phyloP scores from a whole-genome alignment of 371 early-diverging fungal species.

The Lichtheimia hyalospora region DNA sequence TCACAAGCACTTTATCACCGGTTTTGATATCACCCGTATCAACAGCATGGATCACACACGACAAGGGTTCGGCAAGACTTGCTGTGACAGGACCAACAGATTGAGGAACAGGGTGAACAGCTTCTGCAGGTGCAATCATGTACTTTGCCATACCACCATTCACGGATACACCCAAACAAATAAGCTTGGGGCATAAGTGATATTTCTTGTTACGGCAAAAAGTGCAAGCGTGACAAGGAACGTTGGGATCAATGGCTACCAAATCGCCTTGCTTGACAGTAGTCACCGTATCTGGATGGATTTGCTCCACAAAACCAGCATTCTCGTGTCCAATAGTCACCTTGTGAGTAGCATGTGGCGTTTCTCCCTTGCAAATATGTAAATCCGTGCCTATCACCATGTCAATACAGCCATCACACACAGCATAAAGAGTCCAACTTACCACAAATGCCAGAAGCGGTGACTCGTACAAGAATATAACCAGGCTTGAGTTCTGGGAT shows the following conservation, averaged over 20 bases:
- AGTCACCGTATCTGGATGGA: slow-evolving; percentile 43
- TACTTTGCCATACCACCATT: slow-evolving; percentile 62
- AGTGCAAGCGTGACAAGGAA: slow-evolving; percentile 51
- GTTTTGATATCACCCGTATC: slow-evolving; percentile 50
- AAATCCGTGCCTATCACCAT: slow-evolving; percentile 45
- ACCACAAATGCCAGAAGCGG: slow-evolving; percentile 62
- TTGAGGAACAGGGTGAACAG: slow-evolving; percentile 37
- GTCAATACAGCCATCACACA: neutral
- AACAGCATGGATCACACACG: slow-evolving; percentile 59
- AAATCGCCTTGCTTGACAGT: slow-evolving; percentile 36
- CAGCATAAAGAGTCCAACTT: slow-evolving; percentile 3
- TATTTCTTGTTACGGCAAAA: slow-evolving; percentile 54
- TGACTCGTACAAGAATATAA: slow-evolving; percentile 48
- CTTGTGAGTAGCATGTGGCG: slow-evolving; percentile 51
- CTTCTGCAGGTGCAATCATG: slow-evolving; percentile 45
- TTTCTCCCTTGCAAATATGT: slow-evolving; percentile 59
- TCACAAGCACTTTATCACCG: slow-evolving; percentile 44
- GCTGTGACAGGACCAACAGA: slow-evolving; percentile 48
- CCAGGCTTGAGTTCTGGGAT: slow-evolving; percentile 45
- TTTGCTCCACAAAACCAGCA: slow-evolving; percentile 48
- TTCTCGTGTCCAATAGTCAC: slow-evolving; percentile 61
- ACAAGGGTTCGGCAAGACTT: slow-evolving; percentile 57
- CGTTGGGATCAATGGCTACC: slow-evolving; percentile 56
- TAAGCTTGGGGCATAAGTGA: slow-evolving; percentile 47
- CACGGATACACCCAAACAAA: slow-evolving; percentile 51